Percentiles rank a stretch among this genome's conserved stretches.
phyloP scores from a whole-genome alignment of 1,139 yeast genomes.

The Nakaseomyces kungkrabaensis region DNA sequence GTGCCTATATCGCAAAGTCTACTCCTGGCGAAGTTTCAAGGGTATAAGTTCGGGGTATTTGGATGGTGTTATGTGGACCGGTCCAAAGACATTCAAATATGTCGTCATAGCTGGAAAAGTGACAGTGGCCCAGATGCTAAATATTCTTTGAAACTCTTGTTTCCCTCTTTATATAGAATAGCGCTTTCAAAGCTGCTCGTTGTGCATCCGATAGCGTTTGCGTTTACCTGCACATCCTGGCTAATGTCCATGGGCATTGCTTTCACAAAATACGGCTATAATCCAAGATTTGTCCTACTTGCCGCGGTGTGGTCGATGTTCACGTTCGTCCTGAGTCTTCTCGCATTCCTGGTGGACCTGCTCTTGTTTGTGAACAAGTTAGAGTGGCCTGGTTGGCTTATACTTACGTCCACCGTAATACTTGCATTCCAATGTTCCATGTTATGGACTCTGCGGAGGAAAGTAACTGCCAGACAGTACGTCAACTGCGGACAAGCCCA shows the following conservation, averaged over 20 bases:
- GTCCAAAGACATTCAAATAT: conserved; percentile 31
- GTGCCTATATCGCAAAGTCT: conserved; percentile 47
- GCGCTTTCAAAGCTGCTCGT: conserved; percentile 63
- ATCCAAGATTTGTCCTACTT: conserved; percentile 24
- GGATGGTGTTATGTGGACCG: conserved; percentile 59
- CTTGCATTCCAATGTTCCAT: conserved; percentile 24
- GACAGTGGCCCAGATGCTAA: conserved; percentile 22
- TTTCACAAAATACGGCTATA: conserved; percentile 28
- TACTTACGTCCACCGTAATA: conserved; percentile 50
- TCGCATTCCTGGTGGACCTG: conserved; percentile 45
- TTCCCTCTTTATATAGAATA: conserved; percentile 51
- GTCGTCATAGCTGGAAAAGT: conserved; percentile 25
- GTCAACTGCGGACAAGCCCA: conserved; percentile 4
- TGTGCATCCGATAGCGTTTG: conserved; percentile 74
- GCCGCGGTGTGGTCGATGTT: conserved; percentile 33
- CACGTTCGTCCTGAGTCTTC: conserved; percentile 40
- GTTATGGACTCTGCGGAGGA: conserved; percentile 36
- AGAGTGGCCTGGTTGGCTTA: conserved; percentile 60
- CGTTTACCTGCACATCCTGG: conserved; percentile 39
- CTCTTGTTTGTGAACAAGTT: conserved; percentile 51
- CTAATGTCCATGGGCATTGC: conserved; percentile 36
- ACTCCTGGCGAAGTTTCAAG: conserved; percentile 39
- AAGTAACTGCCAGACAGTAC: conserved; percentile 38
- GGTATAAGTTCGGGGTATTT: conserved; percentile 67
- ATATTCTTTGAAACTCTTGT: conserved; percentile 13